phyloP scores from a whole-genome alignment of 495 filamentous ascomycete species.

The Pseudotulostoma volvatum region DNA sequence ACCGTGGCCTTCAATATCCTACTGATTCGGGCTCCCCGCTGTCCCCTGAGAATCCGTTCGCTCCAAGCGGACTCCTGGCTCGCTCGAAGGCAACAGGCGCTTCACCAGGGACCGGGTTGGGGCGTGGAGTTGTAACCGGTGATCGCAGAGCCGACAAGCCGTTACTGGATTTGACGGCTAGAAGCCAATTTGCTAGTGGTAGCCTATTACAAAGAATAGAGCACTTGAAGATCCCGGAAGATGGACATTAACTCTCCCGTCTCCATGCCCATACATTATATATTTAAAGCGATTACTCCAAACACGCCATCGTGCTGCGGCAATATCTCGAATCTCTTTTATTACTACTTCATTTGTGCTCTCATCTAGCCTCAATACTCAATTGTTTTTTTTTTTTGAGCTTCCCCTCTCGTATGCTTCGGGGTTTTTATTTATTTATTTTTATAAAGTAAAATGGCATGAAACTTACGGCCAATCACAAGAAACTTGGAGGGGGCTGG shows the following conservation, averaged over 20 bases:
- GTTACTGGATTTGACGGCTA: slow-evolving; percentile 37
- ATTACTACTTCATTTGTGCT: too few relatives aligned
- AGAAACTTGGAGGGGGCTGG: too few relatives aligned
- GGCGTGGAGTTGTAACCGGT: slow-evolving; percentile 38
- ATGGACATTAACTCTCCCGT: slow-evolving; percentile 1
- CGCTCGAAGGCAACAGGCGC: slow-evolving; percentile 9
- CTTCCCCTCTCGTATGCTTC: too few relatives aligned
- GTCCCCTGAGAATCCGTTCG: slow-evolving; percentile 15
- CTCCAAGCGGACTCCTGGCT: slow-evolving; percentile 24
- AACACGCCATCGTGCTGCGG: too few relatives aligned
- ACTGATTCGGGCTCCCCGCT: slow-evolving; percentile 12
- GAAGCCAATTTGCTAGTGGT: slow-evolving; percentile 36
- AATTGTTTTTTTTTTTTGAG: too few relatives aligned
- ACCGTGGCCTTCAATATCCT: slow-evolving; percentile 3
- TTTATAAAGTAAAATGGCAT: too few relatives aligned
- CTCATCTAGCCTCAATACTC: too few relatives aligned
- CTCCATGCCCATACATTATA: background rate
- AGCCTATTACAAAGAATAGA: slow-evolving; percentile 30
- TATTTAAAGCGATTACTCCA: too few relatives aligned
- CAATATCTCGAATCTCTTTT: too few relatives aligned
- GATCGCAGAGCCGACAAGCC: slow-evolving; percentile 34
- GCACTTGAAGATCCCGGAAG: background rate
- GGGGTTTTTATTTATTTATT: too few relatives aligned
- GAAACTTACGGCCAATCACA: too few relatives aligned
- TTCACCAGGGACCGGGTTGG: slow-evolving; percentile 13